Evolutionary conservation across 2,329 filamentous ascomycete species (phyloP).

Genomic region (Stemphylium beticola): DNA sequence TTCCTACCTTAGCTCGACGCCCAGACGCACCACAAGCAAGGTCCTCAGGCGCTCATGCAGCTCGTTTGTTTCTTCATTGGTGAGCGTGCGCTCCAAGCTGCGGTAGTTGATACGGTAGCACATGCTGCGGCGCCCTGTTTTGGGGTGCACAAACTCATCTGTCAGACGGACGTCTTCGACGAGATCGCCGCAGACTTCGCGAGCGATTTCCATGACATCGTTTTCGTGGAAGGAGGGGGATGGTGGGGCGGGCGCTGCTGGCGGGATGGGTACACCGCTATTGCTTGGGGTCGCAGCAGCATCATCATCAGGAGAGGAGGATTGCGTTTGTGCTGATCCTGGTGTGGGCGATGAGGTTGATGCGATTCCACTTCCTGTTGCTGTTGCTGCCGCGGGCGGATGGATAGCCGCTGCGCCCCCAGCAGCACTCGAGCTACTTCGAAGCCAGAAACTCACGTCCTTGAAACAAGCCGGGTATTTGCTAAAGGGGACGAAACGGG

Average conservation of each 20-base stretch:
- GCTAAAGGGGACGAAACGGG: constrained; percentile 83
- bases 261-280: constrained; percentile 26
- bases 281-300: not conserved
- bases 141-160: constrained; percentile 88
- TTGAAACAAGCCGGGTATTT: constrained; percentile 89
- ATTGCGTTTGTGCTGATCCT: constrained; percentile 14
- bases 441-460: constrained; percentile 93
- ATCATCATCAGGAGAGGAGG: not conserved
- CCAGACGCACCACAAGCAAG: constrained; percentile 71
- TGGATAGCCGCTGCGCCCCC: constrained; percentile 30
- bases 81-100: constrained; percentile 88
- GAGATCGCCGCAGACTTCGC: constrained; percentile 78
- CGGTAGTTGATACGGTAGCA: constrained; percentile 95
- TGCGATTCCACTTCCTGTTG: not conserved
- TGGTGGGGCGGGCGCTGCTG: constrained; percentile 45
- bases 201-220: constrained; percentile 94
- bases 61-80: constrained; percentile 77
- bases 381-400: constrained; percentile 10
- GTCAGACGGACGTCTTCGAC: constrained; percentile 87
- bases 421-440: constrained; percentile 25
- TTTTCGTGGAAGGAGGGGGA: constrained; percentile 78
- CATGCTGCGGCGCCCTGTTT: constrained; percentile 80
- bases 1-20: constrained; percentile 75
- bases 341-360: constrained; percentile 8
- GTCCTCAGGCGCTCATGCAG: constrained; percentile 73